Conservation (phyloP, 495 filamentous ascomycete genomes). For the Penicillium psychrofluorescens region DNA sequence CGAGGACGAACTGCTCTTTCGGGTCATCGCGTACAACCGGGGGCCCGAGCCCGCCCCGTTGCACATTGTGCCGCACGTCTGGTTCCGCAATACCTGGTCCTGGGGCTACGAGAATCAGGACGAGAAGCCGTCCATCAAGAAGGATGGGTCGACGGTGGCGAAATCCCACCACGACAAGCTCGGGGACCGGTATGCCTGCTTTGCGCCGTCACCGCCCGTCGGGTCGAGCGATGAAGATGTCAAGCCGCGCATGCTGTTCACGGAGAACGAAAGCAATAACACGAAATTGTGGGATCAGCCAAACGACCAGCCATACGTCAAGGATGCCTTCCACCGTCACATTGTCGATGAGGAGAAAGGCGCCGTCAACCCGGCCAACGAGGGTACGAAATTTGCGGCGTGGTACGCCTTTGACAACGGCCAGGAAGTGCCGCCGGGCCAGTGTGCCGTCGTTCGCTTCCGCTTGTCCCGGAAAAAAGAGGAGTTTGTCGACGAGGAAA, state of each 20-base stretch:
- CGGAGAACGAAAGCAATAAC: slow-evolving; percentile 91
- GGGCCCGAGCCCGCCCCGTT: slow-evolving; percentile 83
- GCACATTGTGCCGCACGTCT: slow-evolving; percentile 90
- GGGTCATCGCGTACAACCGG: slow-evolving; percentile 92
- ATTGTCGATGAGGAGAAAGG: slow-evolving; percentile 77
- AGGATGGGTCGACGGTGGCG: slow-evolving; percentile 54
- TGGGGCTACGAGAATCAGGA: slow-evolving; percentile 71
- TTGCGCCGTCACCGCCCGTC: slow-evolving; percentile 84
- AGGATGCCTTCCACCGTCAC: slow-evolving; percentile 87
- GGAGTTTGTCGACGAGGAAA: slow-evolving; percentile 80
- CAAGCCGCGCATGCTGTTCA: slow-evolving; percentile 76
- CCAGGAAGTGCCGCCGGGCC: slow-evolving; percentile 76
- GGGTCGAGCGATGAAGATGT: slow-evolving; percentile 73
- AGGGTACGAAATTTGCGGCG: slow-evolving; percentile 82
- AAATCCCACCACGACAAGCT: slow-evolving; percentile 69
- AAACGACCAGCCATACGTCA: slow-evolving; percentile 79
- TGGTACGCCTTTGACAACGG: slow-evolving; percentile 90
- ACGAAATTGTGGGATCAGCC: slow-evolving; percentile 65
- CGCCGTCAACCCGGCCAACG: slow-evolving; percentile 71
- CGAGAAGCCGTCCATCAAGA: slow-evolving; percentile 68
- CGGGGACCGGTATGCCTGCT: slow-evolving; percentile 74
- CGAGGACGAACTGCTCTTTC: slow-evolving; percentile 85
- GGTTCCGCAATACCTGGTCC: slow-evolving; percentile 95
- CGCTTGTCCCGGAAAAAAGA: slow-evolving; percentile 67
- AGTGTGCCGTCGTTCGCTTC: slow-evolving; percentile 94